phyloP scores from a whole-genome alignment of 139 green algal species.

The Volvox africanus region DNA sequence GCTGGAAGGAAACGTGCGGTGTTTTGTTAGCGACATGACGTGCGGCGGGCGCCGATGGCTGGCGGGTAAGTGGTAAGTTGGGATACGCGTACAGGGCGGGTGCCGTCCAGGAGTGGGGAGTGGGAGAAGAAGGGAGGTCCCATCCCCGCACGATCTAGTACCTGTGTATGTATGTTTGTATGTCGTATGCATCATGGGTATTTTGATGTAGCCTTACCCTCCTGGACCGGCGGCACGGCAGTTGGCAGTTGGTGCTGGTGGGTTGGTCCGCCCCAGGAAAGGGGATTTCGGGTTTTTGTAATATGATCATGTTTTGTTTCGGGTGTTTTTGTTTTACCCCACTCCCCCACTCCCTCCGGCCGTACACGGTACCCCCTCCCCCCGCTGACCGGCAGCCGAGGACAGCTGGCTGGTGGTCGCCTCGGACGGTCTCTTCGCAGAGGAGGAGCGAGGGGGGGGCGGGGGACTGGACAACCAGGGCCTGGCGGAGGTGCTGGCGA shows the following conservation, averaged over 20 bases:
- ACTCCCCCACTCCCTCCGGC: neutral
- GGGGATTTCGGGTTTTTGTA: too few relatives aligned
- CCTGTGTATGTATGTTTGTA: neutral
- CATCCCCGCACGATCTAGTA: neutral
- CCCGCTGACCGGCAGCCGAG: constrained; percentile 52
- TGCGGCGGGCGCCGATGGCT: too few relatives aligned
- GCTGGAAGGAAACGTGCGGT: too few relatives aligned
- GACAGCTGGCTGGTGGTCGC: constrained; percentile 86
- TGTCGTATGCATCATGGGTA: neutral
- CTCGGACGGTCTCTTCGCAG: constrained; percentile 90
- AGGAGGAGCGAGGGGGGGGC: constrained; percentile 88
- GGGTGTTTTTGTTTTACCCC: too few relatives aligned
- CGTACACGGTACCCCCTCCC: neutral
- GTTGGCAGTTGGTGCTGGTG: too few relatives aligned
- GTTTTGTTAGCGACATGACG: too few relatives aligned
- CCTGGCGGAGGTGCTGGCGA: constrained; percentile 49
- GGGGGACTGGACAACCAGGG: constrained; percentile 85
- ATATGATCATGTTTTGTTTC: too few relatives aligned
- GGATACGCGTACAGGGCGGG: too few relatives aligned
- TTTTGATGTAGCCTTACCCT: too few relatives aligned
- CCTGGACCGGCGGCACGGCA: too few relatives aligned
- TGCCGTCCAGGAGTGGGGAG: neutral
- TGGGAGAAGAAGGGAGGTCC: neutral
- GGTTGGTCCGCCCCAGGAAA: too few relatives aligned
- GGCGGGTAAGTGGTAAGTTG: too few relatives aligned